Percentiles rank a stretch among this genome's conserved stretches.
Evolutionary conservation across 257 asterid genomes (phyloP).

Genomic region (Coffea canephora): DNA sequence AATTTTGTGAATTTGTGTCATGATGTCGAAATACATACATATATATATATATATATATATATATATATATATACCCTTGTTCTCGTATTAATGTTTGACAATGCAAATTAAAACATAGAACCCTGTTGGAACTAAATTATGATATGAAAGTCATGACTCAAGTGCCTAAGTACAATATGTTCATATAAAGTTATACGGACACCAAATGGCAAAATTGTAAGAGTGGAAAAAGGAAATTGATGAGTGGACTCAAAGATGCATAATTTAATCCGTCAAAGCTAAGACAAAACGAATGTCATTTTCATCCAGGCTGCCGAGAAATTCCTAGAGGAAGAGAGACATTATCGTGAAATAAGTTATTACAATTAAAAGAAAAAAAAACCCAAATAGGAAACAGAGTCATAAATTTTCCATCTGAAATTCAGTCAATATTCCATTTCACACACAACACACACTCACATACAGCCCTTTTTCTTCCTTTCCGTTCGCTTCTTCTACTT

Average conservation of each 20-base stretch:
- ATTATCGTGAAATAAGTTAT: neutral
- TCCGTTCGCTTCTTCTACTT: slow-evolving; percentile 12
- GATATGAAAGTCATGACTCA: no score
- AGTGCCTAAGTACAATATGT: neutral
- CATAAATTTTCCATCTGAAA: slow-evolving; percentile 23
- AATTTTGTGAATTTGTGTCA: neutral
- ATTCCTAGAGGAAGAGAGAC: slow-evolving; percentile 19
- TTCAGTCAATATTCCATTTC: slow-evolving; percentile 27
- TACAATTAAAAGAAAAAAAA: neutral
- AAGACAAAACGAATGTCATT: slow-evolving; percentile 33
- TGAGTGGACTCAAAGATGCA: slow-evolving; percentile 45
- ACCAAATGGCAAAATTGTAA: slow-evolving; percentile 7
- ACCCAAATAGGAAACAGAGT: neutral
- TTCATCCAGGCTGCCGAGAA: slow-evolving; percentile 49
- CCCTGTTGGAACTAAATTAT: no score
- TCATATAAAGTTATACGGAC: no score
- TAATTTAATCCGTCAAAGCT: slow-evolving; percentile 19
- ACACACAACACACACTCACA: slow-evolving; percentile 3
- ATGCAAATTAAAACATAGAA: no score
- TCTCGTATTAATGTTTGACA: no score
- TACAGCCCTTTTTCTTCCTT: slow-evolving; percentile 6
- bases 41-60: no score
- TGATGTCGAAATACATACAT: neutral
- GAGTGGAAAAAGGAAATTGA: slow-evolving; percentile 1
- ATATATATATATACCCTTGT: no score